phyloP scores from a whole-genome alignment of 805 yeast species.

The Metschnikowia reukaufii region DNA sequence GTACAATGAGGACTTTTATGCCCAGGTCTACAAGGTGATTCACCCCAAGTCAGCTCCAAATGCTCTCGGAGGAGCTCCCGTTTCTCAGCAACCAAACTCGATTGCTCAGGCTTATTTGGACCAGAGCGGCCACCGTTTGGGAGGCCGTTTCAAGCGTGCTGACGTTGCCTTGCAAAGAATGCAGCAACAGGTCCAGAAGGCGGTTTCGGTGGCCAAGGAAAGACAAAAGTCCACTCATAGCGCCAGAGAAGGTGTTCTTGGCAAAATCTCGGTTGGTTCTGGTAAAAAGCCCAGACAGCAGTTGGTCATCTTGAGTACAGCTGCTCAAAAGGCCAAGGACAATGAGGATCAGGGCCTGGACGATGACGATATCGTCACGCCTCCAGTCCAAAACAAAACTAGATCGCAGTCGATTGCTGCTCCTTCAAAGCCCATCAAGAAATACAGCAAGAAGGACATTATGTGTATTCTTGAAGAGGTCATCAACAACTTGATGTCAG shows the following conservation, averaged over 20 bases:
- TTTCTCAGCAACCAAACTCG: constrained; percentile 63
- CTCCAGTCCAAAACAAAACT: constrained; percentile 24
- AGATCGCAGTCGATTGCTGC: constrained; percentile 34
- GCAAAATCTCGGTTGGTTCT: constrained; percentile 75
- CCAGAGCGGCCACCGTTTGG: constrained; percentile 86
- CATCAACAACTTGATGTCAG: constrained; percentile 70
- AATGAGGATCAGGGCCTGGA: constrained; percentile 23
- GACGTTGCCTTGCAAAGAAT: constrained; percentile 92
- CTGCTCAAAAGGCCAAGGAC: constrained; percentile 41
- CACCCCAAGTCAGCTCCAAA: constrained; percentile 35
- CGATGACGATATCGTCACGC: constrained; percentile 15
- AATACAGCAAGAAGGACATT: constrained; percentile 42
- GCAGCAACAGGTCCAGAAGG: constrained; percentile 97
- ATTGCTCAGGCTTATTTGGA: constrained; percentile 91
- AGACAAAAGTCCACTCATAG: constrained; percentile 67
- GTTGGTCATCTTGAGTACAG: constrained; percentile 60
- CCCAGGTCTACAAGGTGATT: constrained; percentile 77
- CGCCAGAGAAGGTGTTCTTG: constrained; percentile 82
- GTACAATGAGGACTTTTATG: constrained; percentile 93
- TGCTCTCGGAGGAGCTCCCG: constrained; percentile 14
- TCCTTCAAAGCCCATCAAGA: constrained; percentile 31
- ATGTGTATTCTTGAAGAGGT: constrained; percentile 75
- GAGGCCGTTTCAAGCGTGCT: constrained; percentile 80
- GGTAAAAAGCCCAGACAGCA: constrained; percentile 89
- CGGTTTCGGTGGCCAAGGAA: constrained; percentile 92